phyloP scores from a whole-genome alignment of 495 filamentous ascomycete species.

The Thermochaetoides thermophila region DNA sequence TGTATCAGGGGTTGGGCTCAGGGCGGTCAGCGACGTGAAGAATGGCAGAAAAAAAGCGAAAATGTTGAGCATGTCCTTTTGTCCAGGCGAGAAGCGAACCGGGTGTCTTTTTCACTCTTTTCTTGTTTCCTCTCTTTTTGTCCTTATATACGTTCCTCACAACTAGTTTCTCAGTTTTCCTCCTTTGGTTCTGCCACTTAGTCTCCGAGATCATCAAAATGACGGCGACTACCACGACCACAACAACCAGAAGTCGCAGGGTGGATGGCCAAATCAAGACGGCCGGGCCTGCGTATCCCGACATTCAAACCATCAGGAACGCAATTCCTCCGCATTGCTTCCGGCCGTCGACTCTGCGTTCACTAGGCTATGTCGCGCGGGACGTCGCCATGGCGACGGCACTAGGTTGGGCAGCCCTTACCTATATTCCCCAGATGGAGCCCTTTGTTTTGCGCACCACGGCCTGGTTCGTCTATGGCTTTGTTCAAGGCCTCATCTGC shows the following conservation, averaged over 20 bases:
- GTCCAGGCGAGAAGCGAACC: no score
- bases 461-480: slow-evolving; percentile 53
- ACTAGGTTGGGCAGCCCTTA: slow-evolving; percentile 51
- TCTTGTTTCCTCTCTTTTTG: neutral
- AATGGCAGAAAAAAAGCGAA: no score
- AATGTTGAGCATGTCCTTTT: neutral
- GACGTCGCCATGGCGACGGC: slow-evolving; percentile 46
- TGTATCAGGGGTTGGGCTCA: no score
- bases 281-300: slow-evolving; percentile 51
- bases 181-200: no score
- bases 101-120: neutral
- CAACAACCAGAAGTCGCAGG: slow-evolving; percentile 10
- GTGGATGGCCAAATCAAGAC: slow-evolving; percentile 27
- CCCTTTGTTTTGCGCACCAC: slow-evolving; percentile 35
- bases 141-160: neutral
- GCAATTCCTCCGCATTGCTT: slow-evolving; percentile 75
- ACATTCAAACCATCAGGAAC: slow-evolving; percentile 61
- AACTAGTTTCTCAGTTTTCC: no score
- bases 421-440: slow-evolving; percentile 43
- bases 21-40: no score
- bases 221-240: slow-evolving; percentile 16
- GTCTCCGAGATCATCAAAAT: no score
- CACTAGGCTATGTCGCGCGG: slow-evolving; percentile 52
- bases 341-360: slow-evolving; percentile 46
- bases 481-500: slow-evolving; percentile 60